Conservation (phyloP, 331 rosid genomes). For the Spiraea crenata region DNA sequence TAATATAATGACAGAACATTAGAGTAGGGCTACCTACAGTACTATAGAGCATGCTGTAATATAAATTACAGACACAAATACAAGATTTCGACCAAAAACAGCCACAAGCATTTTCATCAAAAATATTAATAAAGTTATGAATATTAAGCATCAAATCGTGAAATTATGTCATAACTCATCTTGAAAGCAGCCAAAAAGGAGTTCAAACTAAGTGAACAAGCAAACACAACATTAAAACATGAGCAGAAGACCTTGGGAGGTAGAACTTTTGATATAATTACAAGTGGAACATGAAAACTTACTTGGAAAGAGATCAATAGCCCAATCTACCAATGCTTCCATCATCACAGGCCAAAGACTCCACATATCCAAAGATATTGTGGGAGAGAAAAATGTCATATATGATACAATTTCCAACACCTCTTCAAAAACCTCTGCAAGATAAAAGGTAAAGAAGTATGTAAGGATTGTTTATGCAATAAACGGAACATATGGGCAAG, state of each 20-base stretch:
- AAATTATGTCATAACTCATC: not conserved
- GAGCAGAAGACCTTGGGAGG: not conserved
- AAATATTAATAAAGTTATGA: not conserved
- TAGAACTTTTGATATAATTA: not conserved
- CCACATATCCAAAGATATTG: conserved; percentile 94
- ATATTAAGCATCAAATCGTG: not conserved
- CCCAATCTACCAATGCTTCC: conserved; percentile 93
- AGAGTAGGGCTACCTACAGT: not conserved
- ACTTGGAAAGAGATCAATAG: conserved; percentile 93
- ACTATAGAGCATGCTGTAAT: not conserved
- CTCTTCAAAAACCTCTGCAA: conserved; percentile 99
- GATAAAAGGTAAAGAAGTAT: not conserved
- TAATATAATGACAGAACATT: no score
- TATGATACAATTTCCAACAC: conserved; percentile 87
- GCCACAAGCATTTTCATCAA: not conserved
- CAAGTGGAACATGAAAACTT: conserved; percentile 27
- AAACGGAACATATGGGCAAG: no score
- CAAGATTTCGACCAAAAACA: not conserved
- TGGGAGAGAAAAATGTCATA: conserved; percentile 89
- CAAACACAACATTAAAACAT: no score
- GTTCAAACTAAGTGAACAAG: not conserved
- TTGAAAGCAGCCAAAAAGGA: no score
- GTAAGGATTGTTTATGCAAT: not conserved
- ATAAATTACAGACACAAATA: not conserved
- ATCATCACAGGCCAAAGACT: conserved; percentile 95